phyloP scores from a whole-genome alignment of 2,329 filamentous ascomycete species.

The Cytospora chrysosperma region DNA sequence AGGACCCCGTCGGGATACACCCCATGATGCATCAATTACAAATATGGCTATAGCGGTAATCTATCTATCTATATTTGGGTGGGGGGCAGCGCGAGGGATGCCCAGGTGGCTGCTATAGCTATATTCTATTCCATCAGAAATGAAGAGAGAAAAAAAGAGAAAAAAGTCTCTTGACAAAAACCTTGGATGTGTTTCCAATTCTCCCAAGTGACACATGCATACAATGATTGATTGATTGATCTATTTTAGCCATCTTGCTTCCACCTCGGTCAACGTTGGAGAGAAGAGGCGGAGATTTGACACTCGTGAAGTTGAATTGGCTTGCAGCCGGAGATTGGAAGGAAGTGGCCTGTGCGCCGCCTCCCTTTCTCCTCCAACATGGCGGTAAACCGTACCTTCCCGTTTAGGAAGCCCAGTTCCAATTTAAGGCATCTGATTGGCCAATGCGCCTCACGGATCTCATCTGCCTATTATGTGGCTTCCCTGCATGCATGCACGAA shows the following conservation, averaged over 20 bases:
- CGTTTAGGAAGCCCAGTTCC: conserved; percentile 11
- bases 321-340: conserved; percentile 13
- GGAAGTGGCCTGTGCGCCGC: background rate
- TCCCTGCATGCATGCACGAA: background rate
- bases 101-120: conserved; percentile 15
- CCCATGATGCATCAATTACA: conserved; percentile 7
- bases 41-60: conserved; percentile 16
- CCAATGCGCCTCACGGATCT: background rate
- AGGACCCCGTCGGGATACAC: conserved; percentile 4
- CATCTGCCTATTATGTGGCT: background rate
- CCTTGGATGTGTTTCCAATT: background rate
- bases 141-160: conserved; percentile 10
- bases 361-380: background rate
- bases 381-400: conserved; percentile 1
- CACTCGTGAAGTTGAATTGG: conserved; percentile 15
- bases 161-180: conserved; percentile 3
- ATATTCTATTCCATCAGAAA: conserved; percentile 13
- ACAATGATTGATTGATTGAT: background rate
- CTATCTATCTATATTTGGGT: conserved; percentile 8
- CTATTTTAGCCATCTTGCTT: background rate
- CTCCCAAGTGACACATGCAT: background rate
- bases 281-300: conserved; percentile 11
- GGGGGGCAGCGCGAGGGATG: conserved; percentile 18
- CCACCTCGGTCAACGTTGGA: background rate
- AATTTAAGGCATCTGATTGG: background rate